Base-by-base conservation (phyloP, 2,329 filamentous ascomycete genomes). In the Epichloe elymi region DNA sequence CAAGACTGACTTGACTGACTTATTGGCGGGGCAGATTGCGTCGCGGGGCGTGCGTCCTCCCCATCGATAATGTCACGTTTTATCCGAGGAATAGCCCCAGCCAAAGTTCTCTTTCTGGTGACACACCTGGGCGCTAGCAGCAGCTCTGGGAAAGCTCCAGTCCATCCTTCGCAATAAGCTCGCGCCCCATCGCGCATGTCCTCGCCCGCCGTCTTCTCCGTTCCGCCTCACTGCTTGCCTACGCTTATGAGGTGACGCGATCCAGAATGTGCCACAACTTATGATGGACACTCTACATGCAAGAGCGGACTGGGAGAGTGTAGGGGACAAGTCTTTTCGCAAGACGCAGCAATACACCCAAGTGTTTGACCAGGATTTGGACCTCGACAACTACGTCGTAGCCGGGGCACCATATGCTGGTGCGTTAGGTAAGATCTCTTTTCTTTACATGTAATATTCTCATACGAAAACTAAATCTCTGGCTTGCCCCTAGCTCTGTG, bases 261-360 rank as follows among this genome's bases (percentile, higher is more conserved):
- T 43, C 3, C 52, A 46, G 49, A 45, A 54, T 54, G 52, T 33
- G 40, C 46, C 46, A 62, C 56, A 56, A 51, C 51, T 55, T 48
- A 49, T 51, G 55, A 81, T 82, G 78, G 78, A 80, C 60, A 68
- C 71, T 57, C 70, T 75, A 62, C 75, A 79, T 68, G 76, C 90
- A 62, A 88, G 88, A 60, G 86, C 88, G 61, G 88, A 91, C 68
- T 98, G 93, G 93, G 89, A 95, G 74, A 86, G 81, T 68, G 82
- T 97, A 58, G 93, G 88, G 64, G 86, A 94, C 69, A 85, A 82
- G 62, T 97, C 94, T 75, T 98, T 97, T 73, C 87, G 91, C 67
- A 96, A 95, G 73, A 83, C 87, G 52, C 86, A 91, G 68, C 80
- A 95, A 54, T 98, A 97, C 74, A 90, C 89, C 54, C 86, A 83